A percentile compares a stretch with the other conserved stretches of the same genome.
Conservation (phyloP, 1,139 yeast genomes). For the Candida tetrigidarum region DNA sequence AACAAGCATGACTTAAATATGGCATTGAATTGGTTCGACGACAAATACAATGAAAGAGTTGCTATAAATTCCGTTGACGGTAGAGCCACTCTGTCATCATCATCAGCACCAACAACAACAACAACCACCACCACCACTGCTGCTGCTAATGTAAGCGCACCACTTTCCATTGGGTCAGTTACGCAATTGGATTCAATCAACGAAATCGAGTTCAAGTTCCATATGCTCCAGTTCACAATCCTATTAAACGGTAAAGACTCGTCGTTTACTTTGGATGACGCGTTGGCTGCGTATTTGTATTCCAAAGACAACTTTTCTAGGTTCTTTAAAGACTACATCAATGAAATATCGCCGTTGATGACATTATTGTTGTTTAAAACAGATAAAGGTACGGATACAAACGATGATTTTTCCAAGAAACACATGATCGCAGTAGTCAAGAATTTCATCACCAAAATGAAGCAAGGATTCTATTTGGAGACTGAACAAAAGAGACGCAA, state of each 20-base stretch:
- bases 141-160: too few species aligned
- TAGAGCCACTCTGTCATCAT: background rate
- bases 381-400: slow-evolving; percentile 16
- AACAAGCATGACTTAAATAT: slow-evolving; percentile 35
- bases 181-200: slow-evolving; percentile 11
- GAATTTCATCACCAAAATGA: slow-evolving; percentile 30
- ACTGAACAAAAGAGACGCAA: slow-evolving; percentile 18
- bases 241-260: slow-evolving; percentile 35
- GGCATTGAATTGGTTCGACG: slow-evolving; percentile 42
- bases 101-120: background rate
- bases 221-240: slow-evolving; percentile 58
- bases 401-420: slow-evolving; percentile 23
- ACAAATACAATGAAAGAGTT: slow-evolving; percentile 23
- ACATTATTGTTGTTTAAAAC: slow-evolving; percentile 47
- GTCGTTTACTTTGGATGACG: slow-evolving; percentile 25
- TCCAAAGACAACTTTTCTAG: slow-evolving; percentile 56
- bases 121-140: background rate
- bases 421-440: slow-evolving; percentile 25
- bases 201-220: slow-evolving; percentile 62
- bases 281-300: slow-evolving; percentile 55
- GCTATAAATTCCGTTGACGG: slow-evolving; percentile 1
- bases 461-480: slow-evolving; percentile 27
- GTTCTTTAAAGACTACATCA: slow-evolving; percentile 40
- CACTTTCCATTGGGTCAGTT: background rate
- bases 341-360: slow-evolving; percentile 58